These are phyloP conservation scores for Fragosphaeria purpurea DNA, from an alignment of 2,329 filamentous ascomycete genomes.

Conservation along the genomic window DNA sequence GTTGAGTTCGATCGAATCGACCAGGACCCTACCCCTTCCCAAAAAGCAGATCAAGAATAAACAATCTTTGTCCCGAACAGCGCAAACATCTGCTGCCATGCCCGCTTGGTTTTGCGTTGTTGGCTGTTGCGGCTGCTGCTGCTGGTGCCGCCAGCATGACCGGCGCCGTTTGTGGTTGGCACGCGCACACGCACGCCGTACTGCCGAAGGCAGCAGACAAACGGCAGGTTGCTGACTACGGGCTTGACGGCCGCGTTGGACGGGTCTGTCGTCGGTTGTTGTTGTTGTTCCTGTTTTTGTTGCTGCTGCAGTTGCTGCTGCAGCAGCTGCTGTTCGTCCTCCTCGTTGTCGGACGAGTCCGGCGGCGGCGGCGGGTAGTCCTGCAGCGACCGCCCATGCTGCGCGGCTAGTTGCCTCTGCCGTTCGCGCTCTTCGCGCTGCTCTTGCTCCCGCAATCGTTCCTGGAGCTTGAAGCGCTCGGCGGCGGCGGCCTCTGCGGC, in stretches of 20 bases:
- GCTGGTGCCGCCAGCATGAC: slow-evolving; percentile 23
- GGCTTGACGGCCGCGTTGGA: not conserved
- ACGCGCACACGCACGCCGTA: slow-evolving; percentile 47
- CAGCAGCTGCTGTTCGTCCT: slow-evolving; percentile 1
- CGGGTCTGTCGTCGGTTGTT: not conserved
- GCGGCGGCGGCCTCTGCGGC: slow-evolving; percentile 27
- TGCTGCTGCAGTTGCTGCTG: not conserved
- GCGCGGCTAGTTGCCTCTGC: slow-evolving; percentile 1
- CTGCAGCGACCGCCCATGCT: not conserved
- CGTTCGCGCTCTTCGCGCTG: slow-evolving; percentile 29
- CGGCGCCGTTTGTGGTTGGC: slow-evolving; percentile 13
- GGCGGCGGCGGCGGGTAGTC: slow-evolving; percentile 24
- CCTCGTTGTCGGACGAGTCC: slow-evolving; percentile 28
- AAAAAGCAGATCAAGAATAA: no score
- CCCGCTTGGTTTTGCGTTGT: not conserved
- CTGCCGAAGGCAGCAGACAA: slow-evolving; percentile 61
- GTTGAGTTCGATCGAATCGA: no score
- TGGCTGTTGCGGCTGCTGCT: not conserved
- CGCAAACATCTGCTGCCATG: slow-evolving; percentile 53
- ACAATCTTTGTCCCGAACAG: slow-evolving; percentile 55
- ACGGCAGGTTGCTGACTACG: slow-evolving; percentile 43
- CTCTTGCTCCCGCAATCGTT: slow-evolving; percentile 19
- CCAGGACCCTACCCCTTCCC: no score
- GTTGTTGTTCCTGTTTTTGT: slow-evolving; percentile 10
- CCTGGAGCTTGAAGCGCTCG: slow-evolving; percentile 11